Conservation (phyloP, 2,329 filamentous ascomycete species). For the Pyrenophora teres region DNA sequence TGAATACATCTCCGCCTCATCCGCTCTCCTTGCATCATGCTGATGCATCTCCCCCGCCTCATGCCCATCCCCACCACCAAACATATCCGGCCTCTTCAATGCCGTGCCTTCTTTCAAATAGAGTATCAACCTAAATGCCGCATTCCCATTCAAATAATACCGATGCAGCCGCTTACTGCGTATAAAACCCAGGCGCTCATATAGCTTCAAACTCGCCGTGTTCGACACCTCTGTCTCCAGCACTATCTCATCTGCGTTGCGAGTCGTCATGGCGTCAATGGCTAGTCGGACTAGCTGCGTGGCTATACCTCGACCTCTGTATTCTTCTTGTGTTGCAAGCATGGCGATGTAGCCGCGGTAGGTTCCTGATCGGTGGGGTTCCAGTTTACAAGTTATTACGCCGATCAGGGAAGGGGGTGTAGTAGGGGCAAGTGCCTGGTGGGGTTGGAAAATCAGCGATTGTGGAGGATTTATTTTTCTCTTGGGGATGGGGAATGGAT, state of each 20-base stretch:
- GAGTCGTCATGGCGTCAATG: constrained; percentile 85
- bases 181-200: constrained; percentile 89
- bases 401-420: constrained; percentile 68
- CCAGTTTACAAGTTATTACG: constrained; percentile 93
- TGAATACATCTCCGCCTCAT: constrained; percentile 13
- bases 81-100: constrained; percentile 33
- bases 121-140: constrained; percentile 85
- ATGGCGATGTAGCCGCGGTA: constrained; percentile 96
- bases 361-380: constrained; percentile 84
- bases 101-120: constrained; percentile 65
- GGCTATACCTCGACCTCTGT: constrained; percentile 82
- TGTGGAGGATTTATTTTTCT: no score
- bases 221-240: constrained; percentile 97
- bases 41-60: not conserved
- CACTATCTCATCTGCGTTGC: constrained; percentile 89
- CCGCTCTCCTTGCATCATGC: constrained; percentile 6
- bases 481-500: not conserved
- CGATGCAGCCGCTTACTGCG: constrained; percentile 90
- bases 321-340: constrained; percentile 83
- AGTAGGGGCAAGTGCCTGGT: constrained; percentile 41
- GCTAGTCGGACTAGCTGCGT: constrained; percentile 87
- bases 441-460: not conserved
- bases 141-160: constrained; percentile 96
- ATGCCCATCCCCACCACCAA: constrained; percentile 12
- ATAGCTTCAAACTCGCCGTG: constrained; percentile 84